Evolutionary conservation across 2,329 filamentous ascomycete species (phyloP).

Genomic region (Xylariales sp.): DNA sequence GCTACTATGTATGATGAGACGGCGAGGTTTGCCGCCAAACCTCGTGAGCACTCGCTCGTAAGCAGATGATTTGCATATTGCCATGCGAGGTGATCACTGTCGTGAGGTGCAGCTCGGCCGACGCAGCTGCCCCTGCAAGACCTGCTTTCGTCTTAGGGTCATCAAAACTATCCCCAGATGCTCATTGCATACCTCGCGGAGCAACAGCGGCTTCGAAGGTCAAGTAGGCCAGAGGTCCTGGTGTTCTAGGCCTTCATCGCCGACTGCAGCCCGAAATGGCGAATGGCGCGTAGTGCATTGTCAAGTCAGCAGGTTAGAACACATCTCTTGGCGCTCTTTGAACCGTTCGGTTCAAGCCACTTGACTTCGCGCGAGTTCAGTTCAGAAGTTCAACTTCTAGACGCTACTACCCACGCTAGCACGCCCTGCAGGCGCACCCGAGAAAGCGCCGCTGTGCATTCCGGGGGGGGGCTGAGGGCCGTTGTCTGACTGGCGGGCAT

Average conservation of each 20-base stretch:
- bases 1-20: neutral
- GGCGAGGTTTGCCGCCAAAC: neutral
- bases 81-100: neutral
- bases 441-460: slow-evolving; percentile 4
- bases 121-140: neutral
- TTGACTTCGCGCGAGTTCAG: neutral
- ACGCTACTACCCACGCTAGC: no score
- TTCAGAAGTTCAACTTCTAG: neutral
- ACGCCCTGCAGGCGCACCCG: slow-evolving; percentile 5
- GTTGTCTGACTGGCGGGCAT: neutral
- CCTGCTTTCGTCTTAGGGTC: neutral
- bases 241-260: no score
- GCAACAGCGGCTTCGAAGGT: no score
- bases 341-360: neutral
- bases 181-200: neutral
- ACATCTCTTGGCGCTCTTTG: no score
- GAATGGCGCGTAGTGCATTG: no score
- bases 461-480: neutral
- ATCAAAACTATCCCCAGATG: neutral
- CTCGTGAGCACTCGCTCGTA: neutral
- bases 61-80: neutral
- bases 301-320: no score
- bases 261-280: no score
- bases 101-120: neutral
- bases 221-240: no score